phyloP scores from a whole-genome alignment of 129 eudicot species.

The Arctium lappa region DNA sequence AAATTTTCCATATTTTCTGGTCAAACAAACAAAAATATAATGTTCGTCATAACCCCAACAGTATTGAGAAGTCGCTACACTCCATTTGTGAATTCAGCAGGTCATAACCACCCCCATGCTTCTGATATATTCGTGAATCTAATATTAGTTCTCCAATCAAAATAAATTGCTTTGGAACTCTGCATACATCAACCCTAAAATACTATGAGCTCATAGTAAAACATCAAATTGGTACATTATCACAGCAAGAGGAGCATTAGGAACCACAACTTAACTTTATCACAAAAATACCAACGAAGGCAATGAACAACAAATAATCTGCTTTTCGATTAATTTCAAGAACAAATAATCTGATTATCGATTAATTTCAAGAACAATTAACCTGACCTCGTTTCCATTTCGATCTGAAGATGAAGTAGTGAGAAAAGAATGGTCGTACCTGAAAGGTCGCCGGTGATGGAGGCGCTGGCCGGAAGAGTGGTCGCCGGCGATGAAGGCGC shows the following conservation, averaged over 20 bases:
- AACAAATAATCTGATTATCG: too few species aligned
- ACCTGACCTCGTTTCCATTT: too few species aligned
- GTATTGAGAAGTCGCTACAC: neutral
- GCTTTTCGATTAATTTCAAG: too few species aligned
- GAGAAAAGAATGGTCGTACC: too few species aligned
- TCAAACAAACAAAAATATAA: neutral
- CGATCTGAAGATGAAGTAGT: too few species aligned
- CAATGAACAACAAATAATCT: too few species aligned
- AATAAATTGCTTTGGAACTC: neutral
- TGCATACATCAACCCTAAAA: neutral
- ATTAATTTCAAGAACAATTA: too few species aligned
- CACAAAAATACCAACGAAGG: neutral
- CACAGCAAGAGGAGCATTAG: constrained; percentile 1
- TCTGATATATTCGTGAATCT: neutral
- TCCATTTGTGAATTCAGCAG: neutral
- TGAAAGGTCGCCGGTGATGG: too few species aligned
- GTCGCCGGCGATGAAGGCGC: too few species aligned
- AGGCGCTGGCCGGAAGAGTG: too few species aligned
- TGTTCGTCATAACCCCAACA: neutral
- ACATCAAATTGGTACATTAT: neutral
- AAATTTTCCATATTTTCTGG: neutral
- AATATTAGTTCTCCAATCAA: neutral
- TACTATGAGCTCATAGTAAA: constrained; percentile 1
- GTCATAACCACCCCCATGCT: neutral
- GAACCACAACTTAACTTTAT: neutral